Base-by-base conservation (phyloP, 345 rosid genomes). In the Acer negundo region DNA sequence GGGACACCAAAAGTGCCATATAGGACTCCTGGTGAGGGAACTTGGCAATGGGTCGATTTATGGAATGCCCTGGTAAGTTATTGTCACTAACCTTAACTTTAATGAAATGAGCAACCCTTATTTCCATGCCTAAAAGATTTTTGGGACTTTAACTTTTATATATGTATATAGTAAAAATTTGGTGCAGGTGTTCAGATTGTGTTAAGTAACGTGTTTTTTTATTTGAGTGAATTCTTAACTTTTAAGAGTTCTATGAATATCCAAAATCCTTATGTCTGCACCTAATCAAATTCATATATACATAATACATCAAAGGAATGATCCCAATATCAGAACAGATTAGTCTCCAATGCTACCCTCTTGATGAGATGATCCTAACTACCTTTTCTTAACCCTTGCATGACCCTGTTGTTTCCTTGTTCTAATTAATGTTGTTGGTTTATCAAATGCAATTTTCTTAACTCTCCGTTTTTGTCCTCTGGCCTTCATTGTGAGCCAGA, bases 21-120 rank as follows among this genome's bases (percentile, higher is more conserved):
- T 74, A 84, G 89, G 83, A 86, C 87, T 38, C 86, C 91, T 26
- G 97, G 92, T 67, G 98, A 91, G 77, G 93, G 92, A 82, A 87
- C 93, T 75, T 86, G 91, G 96, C 96, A 92, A 82, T 90, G 91
- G 94, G 92, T 95, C 79, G 99, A 96, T 85, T 70, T 93, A 73
- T 92, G 92, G 94, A 91, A 92, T 82, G 98, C 93, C 82, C 88
- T 93, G 7, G 98, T 92, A 89, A 79, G 97, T 91, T 68, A 42
- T 62, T 56, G 1, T 51, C 13, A 19, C 62, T 72, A 24, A 64
- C 74, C 71, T 55, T 28, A 17, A 20, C 22, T 26, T 47, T 47
- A 51, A 69, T 56, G 69, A 15, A 58, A 22, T 42, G 38, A n/a
- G 10, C 13, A 3, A 47, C 24, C 22, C 68, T 19, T 47, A 22